Base-by-base conservation (phyloP, 495 filamentous ascomycete species). In the Podospora appendiculata region DNA sequence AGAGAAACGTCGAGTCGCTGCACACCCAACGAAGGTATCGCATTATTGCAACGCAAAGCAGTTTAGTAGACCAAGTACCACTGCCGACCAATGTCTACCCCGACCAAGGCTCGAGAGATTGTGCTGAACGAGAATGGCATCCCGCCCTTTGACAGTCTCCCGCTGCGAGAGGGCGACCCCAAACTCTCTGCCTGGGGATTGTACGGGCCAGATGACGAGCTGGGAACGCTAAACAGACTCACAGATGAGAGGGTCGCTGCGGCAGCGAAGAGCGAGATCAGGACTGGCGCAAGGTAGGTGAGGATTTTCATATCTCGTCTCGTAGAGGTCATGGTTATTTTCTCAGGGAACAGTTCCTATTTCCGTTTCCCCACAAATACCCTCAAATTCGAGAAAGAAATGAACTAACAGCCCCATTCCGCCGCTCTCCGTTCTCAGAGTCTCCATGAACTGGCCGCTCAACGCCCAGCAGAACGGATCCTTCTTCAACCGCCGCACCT, bases 181-280 rank as follows among this genome's bases (percentile, higher is more conserved):
- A 63, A 62, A 14, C 59, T 52, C 25, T 68, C 74, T 8, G 76
- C 77, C 10, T 79, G 76, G 75, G 70, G 73, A 1, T 56, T 79
- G 0, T 79, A 74, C 58, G 75, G 76, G n/a, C 57, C 56, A 0
- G 51, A 76, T 11, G 76, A 77, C 59, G 67, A 72, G 53, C 58
- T 77, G 1, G 76, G 74, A 9, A 70, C 69, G 10, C 53, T 79
- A 45, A 78, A 78, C 58, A 56, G 72, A 38, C 57, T 80, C 3
- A 74, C 72, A 7, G 58, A 69, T 41, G 68, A 66, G 47, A 58
- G 61, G 10, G 68, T 76, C 0, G 69, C 77, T 0, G 58, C 58
- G 4, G 66, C 71, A 12, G 79, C 79, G 6, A 58, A 67, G 32
- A 61, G 54, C 33, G 77, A 85, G 61, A 81, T 85, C 47, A 54